Conservation (phyloP, 2,329 filamentous ascomycete genomes). For the Bipolaris victoriae region DNA sequence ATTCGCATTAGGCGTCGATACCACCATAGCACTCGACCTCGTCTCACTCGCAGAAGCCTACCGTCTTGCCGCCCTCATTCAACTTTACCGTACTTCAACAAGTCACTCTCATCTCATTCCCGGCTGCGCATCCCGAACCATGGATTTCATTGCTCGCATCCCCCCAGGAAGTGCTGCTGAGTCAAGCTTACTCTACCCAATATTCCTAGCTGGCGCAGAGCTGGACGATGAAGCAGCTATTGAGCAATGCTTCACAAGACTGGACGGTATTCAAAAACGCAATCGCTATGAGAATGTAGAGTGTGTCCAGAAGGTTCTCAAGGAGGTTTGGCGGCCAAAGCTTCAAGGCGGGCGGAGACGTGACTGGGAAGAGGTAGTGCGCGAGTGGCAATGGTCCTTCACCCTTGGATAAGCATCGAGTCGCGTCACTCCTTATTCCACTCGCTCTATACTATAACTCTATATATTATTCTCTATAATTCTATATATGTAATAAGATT, state of each 20-base stretch:
- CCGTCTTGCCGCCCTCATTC: constrained; percentile 44
- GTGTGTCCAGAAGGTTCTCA: constrained; percentile 43
- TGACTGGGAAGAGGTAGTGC: constrained; percentile 46
- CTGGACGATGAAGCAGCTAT: constrained; percentile 39
- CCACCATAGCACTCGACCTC: constrained; percentile 42
- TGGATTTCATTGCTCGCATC: constrained; percentile 46
- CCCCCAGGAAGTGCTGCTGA: constrained; percentile 44
- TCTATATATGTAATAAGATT: too few relatives aligned
- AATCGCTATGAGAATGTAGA: constrained; percentile 46
- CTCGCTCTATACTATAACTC: too few relatives aligned
- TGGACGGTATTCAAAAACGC: constrained; percentile 42
- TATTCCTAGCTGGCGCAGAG: constrained; percentile 47
- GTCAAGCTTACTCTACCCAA: constrained; percentile 44
- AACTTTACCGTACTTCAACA: constrained; percentile 42
- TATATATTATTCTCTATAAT: too few relatives aligned
- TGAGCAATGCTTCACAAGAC: constrained; percentile 36
- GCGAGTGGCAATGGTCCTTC: constrained; percentile 46
- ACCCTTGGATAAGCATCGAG: constrained; percentile 31
- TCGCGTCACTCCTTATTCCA: too few relatives aligned
- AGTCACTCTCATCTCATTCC: constrained; percentile 34
- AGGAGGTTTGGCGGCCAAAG: constrained; percentile 44
- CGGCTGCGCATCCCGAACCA: constrained; percentile 38
- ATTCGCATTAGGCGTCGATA: constrained; percentile 37
- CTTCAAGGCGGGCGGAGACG: constrained; percentile 35
- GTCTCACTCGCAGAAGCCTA: constrained; percentile 46